A percentile compares a stretch with the other conserved stretches of the same genome.
These are phyloP conservation scores for Pyrenula massariospora DNA, from an alignment of 495 filamentous ascomycete species.

Conservation along the genomic window DNA sequence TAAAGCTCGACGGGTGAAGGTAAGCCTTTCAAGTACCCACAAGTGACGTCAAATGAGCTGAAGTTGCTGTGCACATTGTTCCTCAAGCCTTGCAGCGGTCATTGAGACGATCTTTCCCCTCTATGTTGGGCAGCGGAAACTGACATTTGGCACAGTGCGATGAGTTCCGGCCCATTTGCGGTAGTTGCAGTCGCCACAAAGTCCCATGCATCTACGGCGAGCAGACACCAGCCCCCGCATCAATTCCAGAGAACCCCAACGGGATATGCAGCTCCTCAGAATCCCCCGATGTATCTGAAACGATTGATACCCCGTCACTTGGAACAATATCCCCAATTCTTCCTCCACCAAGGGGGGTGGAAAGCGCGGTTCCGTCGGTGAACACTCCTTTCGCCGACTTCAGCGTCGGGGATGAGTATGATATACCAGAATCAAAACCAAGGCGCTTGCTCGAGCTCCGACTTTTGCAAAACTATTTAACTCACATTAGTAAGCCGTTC, in stretches of 20 bases:
- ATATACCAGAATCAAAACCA: slow-evolving; percentile 16
- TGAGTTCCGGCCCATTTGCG: slow-evolving; percentile 24
- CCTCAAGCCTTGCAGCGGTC: neutral
- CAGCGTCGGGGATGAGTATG: slow-evolving; percentile 3
- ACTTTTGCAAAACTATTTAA: slow-evolving; percentile 22
- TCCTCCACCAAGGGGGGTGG: neutral
- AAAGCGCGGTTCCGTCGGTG: neutral
- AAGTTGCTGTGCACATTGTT: no score
- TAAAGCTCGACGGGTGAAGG: slow-evolving; percentile 22
- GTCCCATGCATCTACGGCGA: slow-evolving; percentile 16
- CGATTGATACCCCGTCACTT: slow-evolving; percentile 1
- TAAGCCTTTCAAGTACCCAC: slow-evolving; percentile 1
- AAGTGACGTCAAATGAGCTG: no score
- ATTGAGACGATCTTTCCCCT: neutral
- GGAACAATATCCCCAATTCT: slow-evolving; percentile 5
- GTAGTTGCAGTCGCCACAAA: slow-evolving; percentile 21
- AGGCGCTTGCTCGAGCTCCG: slow-evolving; percentile 21
- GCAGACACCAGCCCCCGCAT: neutral
- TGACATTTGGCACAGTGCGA: slow-evolving; percentile 19
- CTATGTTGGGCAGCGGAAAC: neutral
- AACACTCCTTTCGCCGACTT: slow-evolving; percentile 2
- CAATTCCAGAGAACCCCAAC: neutral
- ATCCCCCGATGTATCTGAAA: neutral
- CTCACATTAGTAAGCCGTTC: slow-evolving; percentile 11
- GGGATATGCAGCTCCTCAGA: slow-evolving; percentile 1